Base-by-base conservation (phyloP, 2,329 filamentous ascomycete genomes). In the Fusarium sp. region DNA sequence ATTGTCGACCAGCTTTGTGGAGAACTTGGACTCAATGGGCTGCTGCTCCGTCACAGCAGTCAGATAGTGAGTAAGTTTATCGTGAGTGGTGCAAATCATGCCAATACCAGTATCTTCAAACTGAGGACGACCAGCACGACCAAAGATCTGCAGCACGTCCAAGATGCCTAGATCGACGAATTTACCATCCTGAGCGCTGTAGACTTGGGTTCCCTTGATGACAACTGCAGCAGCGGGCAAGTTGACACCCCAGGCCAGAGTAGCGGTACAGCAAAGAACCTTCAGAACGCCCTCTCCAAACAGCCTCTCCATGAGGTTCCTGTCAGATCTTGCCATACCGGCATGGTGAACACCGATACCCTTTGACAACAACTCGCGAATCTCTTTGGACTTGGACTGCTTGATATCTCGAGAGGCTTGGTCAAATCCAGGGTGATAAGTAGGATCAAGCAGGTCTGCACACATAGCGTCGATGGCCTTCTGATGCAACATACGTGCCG, bases 71-170 rank as follows among this genome's bases (percentile, higher is more conserved):
- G 91, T 83, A 10, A 99, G 84, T 77, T 94, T 97, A 79, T 98
- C 94, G n/a, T 94, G 92, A 0, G 94, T 97, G 0, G 97, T 99
- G 75, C 94, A 97, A 70, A 99, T 99, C 85, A 98, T 98, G 68
- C 97, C 97, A 72, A 98, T 97, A 84, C 96, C 96, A 36, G 92
- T 96, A 75, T 98, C 96, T 77, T 98, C 94, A 73, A 98, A 99
- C 77, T 99, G 96, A 40, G 97, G 96, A 78, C 96, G 92, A 84
- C 96, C 96, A 62, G 96, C 97, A 86, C 96, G 94, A 84, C 96
- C 96, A 76, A 99, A 99, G 62, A 99, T 99, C 78, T 99, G 96
- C 57, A 99, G 84, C 17, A 99, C 96, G 78, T 99, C 96, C 3
- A 99, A 86, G 70, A 99, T 99, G 5, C 96, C 95, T 7, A 99